Evolutionary conservation across 1,284 basidiomycete species (phyloP).

Genomic region (Ganoderma sinense): DNA sequence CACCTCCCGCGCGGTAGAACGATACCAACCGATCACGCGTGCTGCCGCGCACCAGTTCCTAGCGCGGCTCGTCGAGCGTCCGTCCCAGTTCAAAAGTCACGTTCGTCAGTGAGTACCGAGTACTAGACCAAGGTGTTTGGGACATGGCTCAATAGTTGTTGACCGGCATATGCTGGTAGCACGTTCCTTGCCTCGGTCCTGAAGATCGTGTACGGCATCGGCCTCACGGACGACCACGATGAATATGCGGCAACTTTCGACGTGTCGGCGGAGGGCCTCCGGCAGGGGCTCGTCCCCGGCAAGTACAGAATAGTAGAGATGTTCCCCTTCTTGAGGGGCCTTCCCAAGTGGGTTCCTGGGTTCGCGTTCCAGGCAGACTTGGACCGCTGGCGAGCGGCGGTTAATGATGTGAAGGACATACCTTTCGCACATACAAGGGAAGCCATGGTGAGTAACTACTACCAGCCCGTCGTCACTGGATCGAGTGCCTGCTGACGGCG

Average conservation of each 20-base stretch:
- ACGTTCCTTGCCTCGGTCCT: slow-evolving; percentile 12
- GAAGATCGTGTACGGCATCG: slow-evolving; percentile 16
- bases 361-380: slow-evolving; percentile 6
- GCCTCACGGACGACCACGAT: slow-evolving; percentile 1
- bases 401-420: slow-evolving; percentile 13
- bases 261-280: not conserved
- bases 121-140: too few species aligned
- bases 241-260: not conserved
- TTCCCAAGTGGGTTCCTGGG: not conserved
- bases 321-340: slow-evolving; percentile 1
- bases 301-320: slow-evolving; percentile 1
- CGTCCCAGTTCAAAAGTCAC: not conserved
- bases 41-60: not conserved
- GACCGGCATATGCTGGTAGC: not conserved
- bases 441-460: slow-evolving; percentile 6
- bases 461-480: not conserved
- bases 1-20: not conserved
- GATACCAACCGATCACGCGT: not conserved
- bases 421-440: slow-evolving; percentile 9
- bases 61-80: not conserved
- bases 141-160: too few species aligned
- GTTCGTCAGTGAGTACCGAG: not conserved
- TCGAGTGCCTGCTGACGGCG: not conserved
- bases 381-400: slow-evolving; percentile 34
- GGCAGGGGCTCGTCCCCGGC: slow-evolving; percentile 2